A percentile compares a stretch with the other conserved stretches of the same genome.
phyloP scores from a whole-genome alignment of 495 filamentous ascomycete species.

The Tirmania nivea region DNA sequence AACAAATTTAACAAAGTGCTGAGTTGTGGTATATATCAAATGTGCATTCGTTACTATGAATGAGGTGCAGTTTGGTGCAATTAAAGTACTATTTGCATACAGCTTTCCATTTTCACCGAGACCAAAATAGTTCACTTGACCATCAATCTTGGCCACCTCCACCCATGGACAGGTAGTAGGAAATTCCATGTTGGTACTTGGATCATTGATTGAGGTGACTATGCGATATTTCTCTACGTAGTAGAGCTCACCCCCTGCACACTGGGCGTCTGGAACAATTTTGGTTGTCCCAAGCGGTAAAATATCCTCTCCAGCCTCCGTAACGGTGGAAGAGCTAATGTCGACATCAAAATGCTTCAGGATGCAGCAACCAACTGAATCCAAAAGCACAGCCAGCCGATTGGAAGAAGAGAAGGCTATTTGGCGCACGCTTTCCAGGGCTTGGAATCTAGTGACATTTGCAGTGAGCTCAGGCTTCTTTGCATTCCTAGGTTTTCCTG shows the following conservation, averaged over 20 bases:
- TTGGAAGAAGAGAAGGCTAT: conserved; percentile 9
- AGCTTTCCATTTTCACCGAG: conserved; percentile 53
- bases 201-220: neutral
- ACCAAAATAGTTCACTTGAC: conserved; percentile 30
- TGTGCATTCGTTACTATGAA: conserved; percentile 64
- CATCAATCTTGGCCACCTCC: conserved; percentile 20
- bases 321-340: neutral
- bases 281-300: neutral
- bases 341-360: neutral
- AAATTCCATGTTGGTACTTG: conserved; percentile 21
- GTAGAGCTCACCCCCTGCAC: neutral
- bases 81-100: conserved; percentile 48
- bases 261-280: neutral
- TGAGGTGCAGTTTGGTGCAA: conserved; percentile 76
- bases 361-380: neutral
- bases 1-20: conserved; percentile 81
- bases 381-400: neutral
- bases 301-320: neutral
- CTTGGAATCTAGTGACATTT: conserved; percentile 26
- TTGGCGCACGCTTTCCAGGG: conserved; percentile 15
- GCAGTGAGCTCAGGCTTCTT: conserved; percentile 26
- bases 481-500: conserved; percentile 27
- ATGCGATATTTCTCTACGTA: neutral
- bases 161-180: conserved; percentile 32
- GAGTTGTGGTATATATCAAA: conserved; percentile 74